Conservation (phyloP, 495 filamentous ascomycete species). For the Recurvomyces mirabilis region DNA sequence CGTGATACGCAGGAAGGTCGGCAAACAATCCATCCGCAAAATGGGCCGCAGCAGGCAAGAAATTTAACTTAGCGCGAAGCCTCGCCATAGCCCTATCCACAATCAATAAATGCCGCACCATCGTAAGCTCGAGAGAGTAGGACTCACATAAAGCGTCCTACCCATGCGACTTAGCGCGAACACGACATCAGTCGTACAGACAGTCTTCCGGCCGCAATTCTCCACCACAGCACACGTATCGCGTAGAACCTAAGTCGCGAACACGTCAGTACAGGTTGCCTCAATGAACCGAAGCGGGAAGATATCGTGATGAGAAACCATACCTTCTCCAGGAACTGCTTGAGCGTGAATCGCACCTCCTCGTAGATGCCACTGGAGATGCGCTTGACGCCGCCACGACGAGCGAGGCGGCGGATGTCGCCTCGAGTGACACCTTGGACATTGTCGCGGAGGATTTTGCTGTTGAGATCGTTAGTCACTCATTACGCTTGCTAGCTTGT, state of each 20-base stretch:
- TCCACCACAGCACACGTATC: constrained; percentile 35
- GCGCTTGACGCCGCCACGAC: constrained; percentile 95
- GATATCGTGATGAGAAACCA: too few relatives aligned
- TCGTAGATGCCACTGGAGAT: constrained; percentile 65
- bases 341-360: constrained; percentile 47
- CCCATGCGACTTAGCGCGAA: constrained; percentile 93
- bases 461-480: constrained; percentile 33
- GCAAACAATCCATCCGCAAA: too few relatives aligned
- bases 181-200: constrained; percentile 89
- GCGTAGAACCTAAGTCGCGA: constrained; percentile 49
- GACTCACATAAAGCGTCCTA: constrained; percentile 29
- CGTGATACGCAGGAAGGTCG: too few relatives aligned
- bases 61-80: too few relatives aligned
- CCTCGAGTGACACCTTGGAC: constrained; percentile 79
- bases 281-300: too few relatives aligned
- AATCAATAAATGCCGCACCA: too few relatives aligned
- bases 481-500: neutral
- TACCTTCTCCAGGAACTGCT: constrained; percentile 44
- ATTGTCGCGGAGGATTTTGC: constrained; percentile 99
- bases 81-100: too few relatives aligned
- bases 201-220: constrained; percentile 96
- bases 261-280: neutral
- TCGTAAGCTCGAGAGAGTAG: too few relatives aligned
- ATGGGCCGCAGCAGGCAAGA: too few relatives aligned
- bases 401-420: constrained; percentile 47